Conservation (phyloP, 1,139 yeast genomes). For the Geotrichum carabidarum region DNA sequence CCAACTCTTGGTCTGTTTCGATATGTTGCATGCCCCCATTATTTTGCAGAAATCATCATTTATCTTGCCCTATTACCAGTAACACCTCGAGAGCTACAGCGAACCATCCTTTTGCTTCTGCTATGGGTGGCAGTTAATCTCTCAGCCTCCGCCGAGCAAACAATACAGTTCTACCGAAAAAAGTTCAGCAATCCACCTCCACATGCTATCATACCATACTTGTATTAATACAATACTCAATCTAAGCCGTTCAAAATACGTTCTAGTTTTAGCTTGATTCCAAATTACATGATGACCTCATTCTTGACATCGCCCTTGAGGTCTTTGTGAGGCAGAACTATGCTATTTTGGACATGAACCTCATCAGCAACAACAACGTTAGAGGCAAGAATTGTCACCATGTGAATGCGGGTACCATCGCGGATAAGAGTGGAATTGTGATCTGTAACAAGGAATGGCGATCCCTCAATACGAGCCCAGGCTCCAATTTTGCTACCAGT, state of each 20-base stretch:
- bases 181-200: conserved; percentile 30
- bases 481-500: conserved; percentile 48
- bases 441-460: conserved; percentile 46
- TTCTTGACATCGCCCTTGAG: conserved; percentile 51
- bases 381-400: conserved; percentile 51
- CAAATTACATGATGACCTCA: conserved; percentile 52
- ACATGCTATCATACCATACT: conserved; percentile 30
- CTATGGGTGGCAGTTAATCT: conserved; percentile 64
- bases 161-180: conserved; percentile 48
- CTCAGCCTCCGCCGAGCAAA: conserved; percentile 56
- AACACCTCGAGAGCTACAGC: conserved; percentile 24
- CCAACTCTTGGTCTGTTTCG: conserved; percentile 55
- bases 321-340: conserved; percentile 59
- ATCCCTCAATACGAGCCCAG: conserved; percentile 63
- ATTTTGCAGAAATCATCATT: conserved; percentile 65
- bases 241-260: background rate
- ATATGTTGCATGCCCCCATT: conserved; percentile 68
- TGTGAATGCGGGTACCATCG: conserved; percentile 51
- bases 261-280: background rate
- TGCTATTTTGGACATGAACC: conserved; percentile 53
- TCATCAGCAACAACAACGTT: conserved; percentile 51
- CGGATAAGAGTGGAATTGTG: conserved; percentile 44
- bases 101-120: conserved; percentile 7
- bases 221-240: conserved; percentile 18
- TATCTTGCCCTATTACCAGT: conserved; percentile 44